These are phyloP conservation scores for Cymbopogon flexuosus DNA, from an alignment of 202 grass and related monocot species.

Conservation along the genomic window DNA sequence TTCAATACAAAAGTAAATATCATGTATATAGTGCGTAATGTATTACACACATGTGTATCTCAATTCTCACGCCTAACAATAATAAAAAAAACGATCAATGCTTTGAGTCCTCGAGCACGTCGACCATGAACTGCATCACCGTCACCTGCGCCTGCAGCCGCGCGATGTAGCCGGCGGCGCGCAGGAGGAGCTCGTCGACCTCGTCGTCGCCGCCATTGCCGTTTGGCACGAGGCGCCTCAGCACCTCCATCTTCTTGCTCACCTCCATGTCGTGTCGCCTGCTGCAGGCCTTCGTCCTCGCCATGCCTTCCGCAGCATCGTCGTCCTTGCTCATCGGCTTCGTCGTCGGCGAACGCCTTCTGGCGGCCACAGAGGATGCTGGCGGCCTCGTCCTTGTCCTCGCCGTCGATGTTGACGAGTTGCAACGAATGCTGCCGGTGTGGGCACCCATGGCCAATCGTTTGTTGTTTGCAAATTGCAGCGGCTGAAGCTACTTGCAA, in stretches of 20 bases:
- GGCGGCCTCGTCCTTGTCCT: not conserved
- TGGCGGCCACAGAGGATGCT: not conserved
- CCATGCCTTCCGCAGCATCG: not conserved
- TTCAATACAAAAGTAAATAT: not conserved
- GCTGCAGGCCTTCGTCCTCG: not conserved
- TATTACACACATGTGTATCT: not conserved
- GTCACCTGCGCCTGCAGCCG: conserved; percentile 53
- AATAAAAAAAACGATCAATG: not conserved
- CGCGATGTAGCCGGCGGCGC: conserved; percentile 49
- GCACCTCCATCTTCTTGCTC: conserved; percentile 43
- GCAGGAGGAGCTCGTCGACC: conserved; percentile 40
- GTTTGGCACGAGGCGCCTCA: conserved; percentile 42
- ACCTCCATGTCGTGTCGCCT: not conserved
- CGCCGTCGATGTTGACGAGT: not conserved
- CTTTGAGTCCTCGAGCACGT: conserved; percentile 10
- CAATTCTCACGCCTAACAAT: not conserved
- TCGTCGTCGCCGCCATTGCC: not conserved
- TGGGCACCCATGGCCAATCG: conserved; percentile 13
- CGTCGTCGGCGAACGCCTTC: not conserved
- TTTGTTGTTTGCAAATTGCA: not conserved
- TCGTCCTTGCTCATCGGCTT: not conserved
- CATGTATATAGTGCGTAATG: not conserved
- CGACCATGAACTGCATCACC: conserved; percentile 61
- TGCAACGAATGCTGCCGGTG: not conserved
- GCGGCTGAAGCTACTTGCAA: not conserved